Evolutionary conservation across 1,284 basidiomycete genomes (phyloP).

Genomic region (Microbotryum silenes-acaulis): DNA sequence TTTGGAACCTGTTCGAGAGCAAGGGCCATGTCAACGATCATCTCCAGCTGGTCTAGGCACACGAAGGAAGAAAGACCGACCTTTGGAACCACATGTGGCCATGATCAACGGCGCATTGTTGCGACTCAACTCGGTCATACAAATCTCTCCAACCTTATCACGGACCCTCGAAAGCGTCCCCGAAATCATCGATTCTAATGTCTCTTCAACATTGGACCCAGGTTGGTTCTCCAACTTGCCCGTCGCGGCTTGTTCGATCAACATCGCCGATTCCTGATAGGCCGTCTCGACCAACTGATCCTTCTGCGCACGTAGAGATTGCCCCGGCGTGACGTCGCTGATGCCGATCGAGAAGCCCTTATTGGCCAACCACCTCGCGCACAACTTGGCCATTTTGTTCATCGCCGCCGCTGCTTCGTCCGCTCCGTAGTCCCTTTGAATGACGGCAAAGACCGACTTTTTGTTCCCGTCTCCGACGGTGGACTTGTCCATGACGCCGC

Average conservation of each 20-base stretch:
- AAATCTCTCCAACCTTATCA: conserved; percentile 92
- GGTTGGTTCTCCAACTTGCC: conserved; percentile 92
- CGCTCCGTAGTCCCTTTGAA: conserved; percentile 92
- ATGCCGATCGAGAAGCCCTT: conserved; percentile 97
- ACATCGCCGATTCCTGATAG: conserved; percentile 76
- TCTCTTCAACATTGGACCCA: conserved; percentile 94
- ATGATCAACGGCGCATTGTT: conserved; percentile 98
- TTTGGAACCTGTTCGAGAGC: conserved; percentile 66
- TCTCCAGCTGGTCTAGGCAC: background rate
- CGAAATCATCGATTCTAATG: conserved; percentile 90
- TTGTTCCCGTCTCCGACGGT: conserved; percentile 98
- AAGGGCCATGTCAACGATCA: background rate
- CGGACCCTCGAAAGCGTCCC: conserved; percentile 88
- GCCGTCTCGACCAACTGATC: conserved; percentile 80
- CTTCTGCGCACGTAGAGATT: conserved; percentile 69
- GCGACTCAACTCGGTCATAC: conserved; percentile 92
- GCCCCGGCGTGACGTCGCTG: conserved; percentile 96
- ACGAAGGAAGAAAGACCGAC: conserved; percentile 44
- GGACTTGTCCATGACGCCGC: conserved; percentile 97
- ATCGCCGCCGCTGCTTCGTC: conserved; percentile 92
- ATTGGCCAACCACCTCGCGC: conserved; percentile 92
- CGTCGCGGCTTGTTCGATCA: conserved; percentile 82
- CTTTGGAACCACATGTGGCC: conserved; percentile 99
- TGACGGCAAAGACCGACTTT: conserved; percentile 97
- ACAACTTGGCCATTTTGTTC: conserved; percentile 92